Evolutionary conservation across 129 eudicot genomes (phyloP).

Genomic region (Flaveria ramosissima): DNA sequence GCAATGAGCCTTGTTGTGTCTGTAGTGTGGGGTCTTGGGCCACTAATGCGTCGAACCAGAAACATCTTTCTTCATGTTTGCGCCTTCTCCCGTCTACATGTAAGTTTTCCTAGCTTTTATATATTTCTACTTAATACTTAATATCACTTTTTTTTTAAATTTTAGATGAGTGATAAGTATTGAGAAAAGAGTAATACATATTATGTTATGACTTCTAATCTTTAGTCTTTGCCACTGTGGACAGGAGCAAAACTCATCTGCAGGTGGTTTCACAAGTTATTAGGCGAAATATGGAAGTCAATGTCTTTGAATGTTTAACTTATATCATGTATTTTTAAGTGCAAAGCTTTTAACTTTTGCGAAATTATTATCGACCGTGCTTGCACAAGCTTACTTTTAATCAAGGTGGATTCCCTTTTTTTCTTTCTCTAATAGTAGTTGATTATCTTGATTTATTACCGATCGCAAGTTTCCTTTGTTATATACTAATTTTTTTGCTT

Average conservation of each 20-base stretch:
- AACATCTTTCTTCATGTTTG: conserved; percentile 64
- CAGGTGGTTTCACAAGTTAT: conserved; percentile 49
- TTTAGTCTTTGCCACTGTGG: conserved; percentile 87
- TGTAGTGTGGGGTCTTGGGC: conserved; percentile 89
- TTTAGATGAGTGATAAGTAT: conserved; percentile 64
- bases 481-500: conserved; percentile 20
- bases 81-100: conserved; percentile 26
- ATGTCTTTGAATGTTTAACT: conserved; percentile 4
- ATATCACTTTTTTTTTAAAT: conserved; percentile 21
- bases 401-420: conserved; percentile 56
- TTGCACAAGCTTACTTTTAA: conserved; percentile 81
- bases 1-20: conserved; percentile 68
- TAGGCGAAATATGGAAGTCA: not conserved
- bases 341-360: conserved; percentile 71
- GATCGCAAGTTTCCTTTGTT: not conserved
- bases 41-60: conserved; percentile 66
- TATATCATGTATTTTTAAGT: conserved; percentile 51
- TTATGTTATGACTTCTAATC: conserved; percentile 71
- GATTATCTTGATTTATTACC: not conserved
- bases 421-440: not conserved
- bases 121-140: not conserved
- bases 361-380: conserved; percentile 81
- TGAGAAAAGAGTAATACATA: conserved; percentile 75
- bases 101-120: not conserved
- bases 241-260: conserved; percentile 79